phyloP scores from a whole-genome alignment of 2,329 filamentous ascomycete species.

The Pezicula radicicola region DNA sequence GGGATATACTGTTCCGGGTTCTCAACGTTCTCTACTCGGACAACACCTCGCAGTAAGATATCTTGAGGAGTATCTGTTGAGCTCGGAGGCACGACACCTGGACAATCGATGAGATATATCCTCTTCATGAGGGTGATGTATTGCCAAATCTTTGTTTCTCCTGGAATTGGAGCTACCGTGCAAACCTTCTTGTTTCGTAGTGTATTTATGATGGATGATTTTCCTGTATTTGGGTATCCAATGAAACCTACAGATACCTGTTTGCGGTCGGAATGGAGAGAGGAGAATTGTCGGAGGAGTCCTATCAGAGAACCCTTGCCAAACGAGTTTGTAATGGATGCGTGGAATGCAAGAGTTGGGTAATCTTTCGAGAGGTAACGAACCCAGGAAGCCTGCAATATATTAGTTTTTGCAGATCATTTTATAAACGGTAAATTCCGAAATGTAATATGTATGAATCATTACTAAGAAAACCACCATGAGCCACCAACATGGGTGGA shows the following conservation, averaged over 20 bases:
- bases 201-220: slow-evolving; percentile 96
- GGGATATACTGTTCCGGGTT: slow-evolving; percentile 95
- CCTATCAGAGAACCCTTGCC: slow-evolving; percentile 94
- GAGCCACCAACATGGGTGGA: slow-evolving; percentile 55
- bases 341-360: slow-evolving; percentile 92
- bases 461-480: slow-evolving; percentile 97
- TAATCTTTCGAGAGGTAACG: slow-evolving; percentile 83
- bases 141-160: slow-evolving; percentile 97
- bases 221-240: slow-evolving; percentile 90
- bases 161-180: slow-evolving; percentile 89
- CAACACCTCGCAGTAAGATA: slow-evolving; percentile 84
- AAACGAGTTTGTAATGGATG: slow-evolving; percentile 92
- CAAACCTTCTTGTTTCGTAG: slow-evolving; percentile 92
- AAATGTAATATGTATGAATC: slow-evolving; percentile 73
- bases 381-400: slow-evolving; percentile 83
- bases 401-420: slow-evolving; percentile 27
- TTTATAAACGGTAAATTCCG: background rate
- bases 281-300: slow-evolving; percentile 87
- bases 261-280: slow-evolving; percentile 84
- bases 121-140: slow-evolving; percentile 95
- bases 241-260: slow-evolving; percentile 82
- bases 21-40: slow-evolving; percentile 92
- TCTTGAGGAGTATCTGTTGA: slow-evolving; percentile 81
- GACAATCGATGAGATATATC: slow-evolving; percentile 94
- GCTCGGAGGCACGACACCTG: slow-evolving; percentile 91